Conservation (phyloP, 768 basidiomycete species). For the Suillus subluteus region DNA sequence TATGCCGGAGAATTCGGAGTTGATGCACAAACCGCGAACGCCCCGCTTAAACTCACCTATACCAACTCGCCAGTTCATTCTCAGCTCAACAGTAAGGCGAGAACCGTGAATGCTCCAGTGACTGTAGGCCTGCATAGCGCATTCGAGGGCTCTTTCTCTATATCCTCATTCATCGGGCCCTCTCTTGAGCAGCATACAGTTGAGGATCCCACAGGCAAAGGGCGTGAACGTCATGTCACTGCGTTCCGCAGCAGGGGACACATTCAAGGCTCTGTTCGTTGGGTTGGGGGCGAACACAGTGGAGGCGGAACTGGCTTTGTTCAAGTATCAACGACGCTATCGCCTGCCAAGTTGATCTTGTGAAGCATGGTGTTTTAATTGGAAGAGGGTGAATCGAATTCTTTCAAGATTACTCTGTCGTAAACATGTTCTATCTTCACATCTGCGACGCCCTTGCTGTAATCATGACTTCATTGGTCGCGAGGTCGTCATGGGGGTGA, state of each 20-base stretch:
- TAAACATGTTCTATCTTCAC: not conserved
- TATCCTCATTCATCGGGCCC: conserved; percentile 25
- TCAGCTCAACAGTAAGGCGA: conserved; percentile 30
- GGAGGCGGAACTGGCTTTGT: not conserved
- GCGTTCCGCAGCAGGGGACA: not conserved
- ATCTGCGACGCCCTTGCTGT: not conserved
- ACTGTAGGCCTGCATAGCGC: conserved; percentile 36
- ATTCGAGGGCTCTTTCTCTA: conserved; percentile 43
- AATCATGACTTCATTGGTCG: not conserved
- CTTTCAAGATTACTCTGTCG: not conserved
- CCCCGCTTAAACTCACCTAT: conserved; percentile 32
- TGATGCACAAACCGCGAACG: conserved; percentile 38
- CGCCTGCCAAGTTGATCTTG: conserved; percentile 11
- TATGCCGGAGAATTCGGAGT: conserved; percentile 38
- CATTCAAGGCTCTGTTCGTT: conserved; percentile 11
- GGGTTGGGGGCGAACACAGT: not conserved
- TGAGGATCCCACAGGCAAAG: conserved; percentile 5
- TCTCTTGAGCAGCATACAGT: conserved; percentile 9
- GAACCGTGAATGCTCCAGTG: conserved; percentile 40
- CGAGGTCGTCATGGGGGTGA: not conserved
- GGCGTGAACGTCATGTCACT: conserved; percentile 5
- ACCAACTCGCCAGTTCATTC: conserved; percentile 39
- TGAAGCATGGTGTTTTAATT: conserved; percentile 1
- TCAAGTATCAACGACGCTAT: conserved; percentile 1
- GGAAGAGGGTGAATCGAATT: not conserved